Percentiles rank a stretch among this genome's conserved stretches.
phyloP scores from a whole-genome alignment of 257 asterid species.

The Solanum okadae region DNA sequence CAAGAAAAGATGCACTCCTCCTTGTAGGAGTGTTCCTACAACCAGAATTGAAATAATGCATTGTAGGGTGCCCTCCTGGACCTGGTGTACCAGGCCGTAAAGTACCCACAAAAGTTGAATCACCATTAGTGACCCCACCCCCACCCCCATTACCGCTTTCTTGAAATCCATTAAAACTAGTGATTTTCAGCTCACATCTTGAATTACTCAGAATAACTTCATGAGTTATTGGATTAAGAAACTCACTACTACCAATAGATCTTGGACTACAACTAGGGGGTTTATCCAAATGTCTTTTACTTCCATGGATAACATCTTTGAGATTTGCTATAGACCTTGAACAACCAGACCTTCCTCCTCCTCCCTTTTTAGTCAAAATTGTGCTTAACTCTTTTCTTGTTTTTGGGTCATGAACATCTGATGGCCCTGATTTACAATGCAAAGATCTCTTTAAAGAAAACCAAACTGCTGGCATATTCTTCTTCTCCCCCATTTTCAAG shows the following conservation, averaged over 20 bases:
- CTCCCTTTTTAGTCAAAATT: slow-evolving; percentile 24
- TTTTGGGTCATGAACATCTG: slow-evolving; percentile 54
- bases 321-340: slow-evolving; percentile 66
- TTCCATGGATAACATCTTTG: slow-evolving; percentile 64
- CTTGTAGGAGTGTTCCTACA: slow-evolving; percentile 37
- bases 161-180: slow-evolving; percentile 33
- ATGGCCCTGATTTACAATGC: slow-evolving; percentile 53
- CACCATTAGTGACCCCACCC: slow-evolving; percentile 9
- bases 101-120: slow-evolving; percentile 43
- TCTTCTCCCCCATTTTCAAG: slow-evolving; percentile 32
- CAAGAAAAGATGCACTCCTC: slow-evolving; percentile 20
- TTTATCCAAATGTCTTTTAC: slow-evolving; percentile 45
- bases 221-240: slow-evolving; percentile 53
- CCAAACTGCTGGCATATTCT: slow-evolving; percentile 39
- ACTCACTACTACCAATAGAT: slow-evolving; percentile 65
- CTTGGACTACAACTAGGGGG: slow-evolving; percentile 66
- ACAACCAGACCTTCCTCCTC: slow-evolving; percentile 50
- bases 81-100: slow-evolving; percentile 80
- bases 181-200: slow-evolving; percentile 46
- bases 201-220: slow-evolving; percentile 47
- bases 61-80: slow-evolving; percentile 54
- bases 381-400: slow-evolving; percentile 26
- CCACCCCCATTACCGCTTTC: slow-evolving; percentile 5
- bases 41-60: slow-evolving; percentile 59
- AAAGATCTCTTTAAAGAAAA: slow-evolving; percentile 47